These are phyloP conservation scores for Coemansia sp. DNA, from an alignment of 192 early-diverging fungal species.

Conservation along the genomic window DNA sequence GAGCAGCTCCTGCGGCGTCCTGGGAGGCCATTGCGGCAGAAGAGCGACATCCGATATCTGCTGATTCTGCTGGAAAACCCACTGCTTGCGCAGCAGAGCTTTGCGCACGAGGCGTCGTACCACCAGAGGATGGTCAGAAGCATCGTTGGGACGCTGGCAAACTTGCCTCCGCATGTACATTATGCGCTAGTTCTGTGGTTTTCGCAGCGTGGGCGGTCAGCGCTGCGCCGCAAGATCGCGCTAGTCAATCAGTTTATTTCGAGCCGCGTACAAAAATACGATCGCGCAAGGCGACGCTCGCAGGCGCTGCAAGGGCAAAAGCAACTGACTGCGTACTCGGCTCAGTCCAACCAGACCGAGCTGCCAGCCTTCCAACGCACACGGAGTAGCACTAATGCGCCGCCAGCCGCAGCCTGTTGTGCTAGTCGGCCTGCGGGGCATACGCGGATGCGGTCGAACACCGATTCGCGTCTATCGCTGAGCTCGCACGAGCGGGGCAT, in stretches of 20 bases:
- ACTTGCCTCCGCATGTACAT: slow-evolving; percentile 81
- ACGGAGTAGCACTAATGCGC: slow-evolving; percentile 26
- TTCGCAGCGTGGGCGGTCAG: slow-evolving; percentile 57
- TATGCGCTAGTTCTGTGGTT: slow-evolving; percentile 86
- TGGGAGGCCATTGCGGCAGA: slow-evolving; percentile 33
- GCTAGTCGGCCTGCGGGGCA: slow-evolving; percentile 8
- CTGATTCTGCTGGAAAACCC: slow-evolving; percentile 86
- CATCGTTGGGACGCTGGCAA: slow-evolving; percentile 76
- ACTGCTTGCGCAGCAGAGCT: slow-evolving; percentile 71
- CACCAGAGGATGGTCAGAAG: slow-evolving; percentile 85
- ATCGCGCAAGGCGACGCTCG: slow-evolving; percentile 22
- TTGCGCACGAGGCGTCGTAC: slow-evolving; percentile 72
- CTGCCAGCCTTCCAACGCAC: slow-evolving; percentile 44
- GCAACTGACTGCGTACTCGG: slow-evolving; percentile 39
- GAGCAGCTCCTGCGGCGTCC: slow-evolving; percentile 71
- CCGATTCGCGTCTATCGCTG: slow-evolving; percentile 38
- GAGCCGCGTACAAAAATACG: slow-evolving; percentile 72
- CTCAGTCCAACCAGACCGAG: slow-evolving; percentile 36
- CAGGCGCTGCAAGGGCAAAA: not conserved
- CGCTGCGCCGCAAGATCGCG: slow-evolving; percentile 71
- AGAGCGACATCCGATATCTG: slow-evolving; percentile 76
- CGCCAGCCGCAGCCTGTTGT: not conserved
- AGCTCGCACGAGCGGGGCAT: slow-evolving; percentile 23
- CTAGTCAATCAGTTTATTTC: slow-evolving; percentile 86
- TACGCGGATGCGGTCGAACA: slow-evolving; percentile 43